A percentile compares a stretch with the other conserved stretches of the same genome.
Conservation (phyloP, 1,284 basidiomycete species). For the Tranzscheliella williamsii region DNA sequence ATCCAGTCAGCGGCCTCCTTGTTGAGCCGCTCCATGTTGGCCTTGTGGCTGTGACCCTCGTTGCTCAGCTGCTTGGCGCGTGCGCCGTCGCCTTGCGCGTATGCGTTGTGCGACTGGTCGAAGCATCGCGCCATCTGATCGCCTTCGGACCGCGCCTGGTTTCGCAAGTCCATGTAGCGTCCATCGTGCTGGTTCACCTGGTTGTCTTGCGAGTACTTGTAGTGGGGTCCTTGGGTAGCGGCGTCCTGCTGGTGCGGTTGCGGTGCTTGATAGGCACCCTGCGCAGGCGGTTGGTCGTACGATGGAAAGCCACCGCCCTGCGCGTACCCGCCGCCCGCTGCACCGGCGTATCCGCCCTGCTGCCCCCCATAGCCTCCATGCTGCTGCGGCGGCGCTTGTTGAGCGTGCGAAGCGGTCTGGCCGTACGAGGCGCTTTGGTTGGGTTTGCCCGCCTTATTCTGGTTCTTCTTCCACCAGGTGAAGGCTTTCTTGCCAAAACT, state of each 20-base stretch:
- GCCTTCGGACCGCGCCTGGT: constrained; percentile 53
- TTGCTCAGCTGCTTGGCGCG: constrained; percentile 80
- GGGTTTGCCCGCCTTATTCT: constrained; percentile 6
- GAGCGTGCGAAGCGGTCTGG: constrained; percentile 9
- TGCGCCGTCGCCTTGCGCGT: constrained; percentile 73
- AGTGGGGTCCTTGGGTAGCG: constrained; percentile 33
- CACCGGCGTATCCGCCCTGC: constrained; percentile 14
- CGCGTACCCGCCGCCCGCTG: constrained; percentile 8
- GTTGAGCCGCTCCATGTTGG: constrained; percentile 79
- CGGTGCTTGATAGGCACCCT: constrained; percentile 41
- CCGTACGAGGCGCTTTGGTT: constrained; percentile 2
- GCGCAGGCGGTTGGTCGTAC: constrained; percentile 37
- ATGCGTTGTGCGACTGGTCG: constrained; percentile 65
- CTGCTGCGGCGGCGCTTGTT: not conserved
- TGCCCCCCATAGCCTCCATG: constrained; percentile 3
- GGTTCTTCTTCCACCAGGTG: constrained; percentile 42
- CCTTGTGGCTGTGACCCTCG: constrained; percentile 80
- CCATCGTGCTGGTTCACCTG: constrained; percentile 58
- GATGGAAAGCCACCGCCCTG: not conserved
- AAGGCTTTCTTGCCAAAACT: constrained; percentile 50
- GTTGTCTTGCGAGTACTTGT: constrained; percentile 47
- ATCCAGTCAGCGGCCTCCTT: constrained; percentile 87
- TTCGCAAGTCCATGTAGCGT: constrained; percentile 53
- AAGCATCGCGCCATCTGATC: constrained; percentile 57
- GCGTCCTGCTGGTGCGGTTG: constrained; percentile 18